Conservation (phyloP, 2,329 filamentous ascomycete species). For the Stagonosporopsis vannaccii region DNA sequence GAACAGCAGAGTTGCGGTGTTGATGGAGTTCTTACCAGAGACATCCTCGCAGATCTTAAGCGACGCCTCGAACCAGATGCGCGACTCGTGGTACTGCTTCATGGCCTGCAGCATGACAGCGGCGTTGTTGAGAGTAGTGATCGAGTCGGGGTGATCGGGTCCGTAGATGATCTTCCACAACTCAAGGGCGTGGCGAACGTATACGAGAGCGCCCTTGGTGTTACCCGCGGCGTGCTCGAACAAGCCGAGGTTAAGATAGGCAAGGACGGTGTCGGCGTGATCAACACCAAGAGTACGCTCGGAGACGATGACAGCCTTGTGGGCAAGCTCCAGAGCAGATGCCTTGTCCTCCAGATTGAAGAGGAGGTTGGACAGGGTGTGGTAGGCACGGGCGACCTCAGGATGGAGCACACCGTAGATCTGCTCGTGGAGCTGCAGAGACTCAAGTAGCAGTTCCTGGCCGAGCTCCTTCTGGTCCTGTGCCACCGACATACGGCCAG, state of each 20-base stretch:
- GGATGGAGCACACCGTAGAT: constrained; percentile 98
- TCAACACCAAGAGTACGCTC: constrained; percentile 94
- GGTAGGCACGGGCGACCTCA: constrained; percentile 94
- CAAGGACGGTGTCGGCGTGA: constrained; percentile 89
- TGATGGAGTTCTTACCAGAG: constrained; percentile 88
- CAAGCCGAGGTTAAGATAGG: constrained; percentile 93
- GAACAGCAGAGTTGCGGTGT: constrained; percentile 93
- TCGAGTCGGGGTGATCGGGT: constrained; percentile 90
- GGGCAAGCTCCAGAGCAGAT: constrained; percentile 90
- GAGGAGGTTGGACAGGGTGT: constrained; percentile 93
- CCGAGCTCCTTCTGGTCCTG: constrained; percentile 96
- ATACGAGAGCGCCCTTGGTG: constrained; percentile 84
- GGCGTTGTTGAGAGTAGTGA: constrained; percentile 98
- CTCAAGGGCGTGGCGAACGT: constrained; percentile 90
- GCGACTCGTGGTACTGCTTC: constrained; percentile 93
- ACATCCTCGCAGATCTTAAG: constrained; percentile 87
- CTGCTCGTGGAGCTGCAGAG: constrained; percentile 93
- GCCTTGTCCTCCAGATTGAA: constrained; percentile 98
- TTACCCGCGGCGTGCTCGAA: constrained; percentile 94
- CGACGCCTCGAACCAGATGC: constrained; percentile 95
- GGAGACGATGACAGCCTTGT: constrained; percentile 94
- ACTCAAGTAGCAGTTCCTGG: constrained; percentile 94
- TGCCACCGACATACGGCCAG: constrained; percentile 92
- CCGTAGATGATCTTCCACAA: constrained; percentile 98
- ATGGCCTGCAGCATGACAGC: constrained; percentile 97